Percentiles rank a stretch among this genome's conserved stretches.
Conservation (phyloP, 2,329 filamentous ascomycete genomes). For the Fusarium burgessii region DNA sequence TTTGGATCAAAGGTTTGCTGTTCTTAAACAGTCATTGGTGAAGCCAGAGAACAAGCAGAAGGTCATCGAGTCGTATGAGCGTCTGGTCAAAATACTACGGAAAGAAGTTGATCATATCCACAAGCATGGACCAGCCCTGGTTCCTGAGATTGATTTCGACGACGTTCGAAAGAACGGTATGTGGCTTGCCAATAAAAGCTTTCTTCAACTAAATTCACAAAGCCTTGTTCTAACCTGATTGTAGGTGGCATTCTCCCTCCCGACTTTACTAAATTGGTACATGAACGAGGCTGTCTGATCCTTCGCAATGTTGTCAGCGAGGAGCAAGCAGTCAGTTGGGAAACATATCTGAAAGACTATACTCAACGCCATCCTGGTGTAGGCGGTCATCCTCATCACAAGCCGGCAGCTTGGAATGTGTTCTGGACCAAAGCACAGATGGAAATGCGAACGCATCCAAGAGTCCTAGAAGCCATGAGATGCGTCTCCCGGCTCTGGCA, state of each 20-base stretch:
- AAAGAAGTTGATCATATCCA: background rate
- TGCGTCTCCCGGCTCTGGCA: background rate
- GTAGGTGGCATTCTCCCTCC: background rate
- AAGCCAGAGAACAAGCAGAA: background rate
- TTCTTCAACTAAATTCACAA: background rate
- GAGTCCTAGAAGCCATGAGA: background rate
- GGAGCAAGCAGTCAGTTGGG: background rate
- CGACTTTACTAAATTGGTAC: background rate
- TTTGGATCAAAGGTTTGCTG: background rate
- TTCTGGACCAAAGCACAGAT: conserved; percentile 3
- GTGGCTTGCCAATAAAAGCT: background rate
- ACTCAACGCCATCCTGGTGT: background rate
- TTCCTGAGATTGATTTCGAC: background rate
- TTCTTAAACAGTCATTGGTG: background rate
- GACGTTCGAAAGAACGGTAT: background rate
- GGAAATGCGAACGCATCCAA: background rate
- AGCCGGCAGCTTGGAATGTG: conserved; percentile 1
- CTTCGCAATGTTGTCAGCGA: background rate
- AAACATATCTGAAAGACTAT: background rate
- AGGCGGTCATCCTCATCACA: background rate
- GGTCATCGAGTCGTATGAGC: background rate
- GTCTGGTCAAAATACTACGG: background rate
- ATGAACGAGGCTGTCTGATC: background rate
- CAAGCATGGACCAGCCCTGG: background rate
- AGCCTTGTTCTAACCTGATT: background rate